Percentiles rank a stretch among this genome's conserved stretches.
Evolutionary conservation across 495 filamentous ascomycete species (phyloP).

Genomic region (Thozetella sp.): DNA sequence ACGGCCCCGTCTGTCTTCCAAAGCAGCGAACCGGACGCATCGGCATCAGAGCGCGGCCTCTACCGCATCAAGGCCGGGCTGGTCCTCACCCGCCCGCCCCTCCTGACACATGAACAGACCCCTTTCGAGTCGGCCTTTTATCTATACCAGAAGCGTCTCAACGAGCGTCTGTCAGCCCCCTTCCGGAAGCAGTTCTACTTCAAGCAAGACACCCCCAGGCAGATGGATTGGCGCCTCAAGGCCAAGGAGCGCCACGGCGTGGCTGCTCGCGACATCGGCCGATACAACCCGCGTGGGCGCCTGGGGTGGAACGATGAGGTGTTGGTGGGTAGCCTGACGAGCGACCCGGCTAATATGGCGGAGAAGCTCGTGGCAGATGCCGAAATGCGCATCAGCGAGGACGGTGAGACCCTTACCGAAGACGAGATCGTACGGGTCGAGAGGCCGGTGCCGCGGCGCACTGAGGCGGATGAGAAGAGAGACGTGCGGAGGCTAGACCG

Average conservation of each 20-base stretch:
- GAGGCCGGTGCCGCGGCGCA: slow-evolving; percentile 68
- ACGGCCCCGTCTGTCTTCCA: slow-evolving; percentile 6
- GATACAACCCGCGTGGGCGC: slow-evolving; percentile 78
- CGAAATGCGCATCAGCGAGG: slow-evolving; percentile 65
- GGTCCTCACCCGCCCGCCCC: slow-evolving; percentile 84
- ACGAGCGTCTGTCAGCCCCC: slow-evolving; percentile 87
- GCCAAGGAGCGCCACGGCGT: slow-evolving; percentile 68
- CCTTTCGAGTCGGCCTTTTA: slow-evolving; percentile 90
- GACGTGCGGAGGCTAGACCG: slow-evolving; percentile 80
- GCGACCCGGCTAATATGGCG: slow-evolving; percentile 54
- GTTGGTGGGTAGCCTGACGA: slow-evolving; percentile 67
- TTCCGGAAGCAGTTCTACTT: slow-evolving; percentile 96
- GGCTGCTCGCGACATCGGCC: slow-evolving; percentile 79
- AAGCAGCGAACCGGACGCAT: slow-evolving; percentile 19
- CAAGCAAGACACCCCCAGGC: slow-evolving; percentile 83
- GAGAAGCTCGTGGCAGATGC: slow-evolving; percentile 72
- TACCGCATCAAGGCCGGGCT: slow-evolving; percentile 78
- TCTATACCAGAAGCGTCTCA: slow-evolving; percentile 96
- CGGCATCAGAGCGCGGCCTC: slow-evolving; percentile 15
- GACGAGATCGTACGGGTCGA: slow-evolving; percentile 70
- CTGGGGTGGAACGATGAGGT: slow-evolving; percentile 92
- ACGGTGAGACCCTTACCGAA: slow-evolving; percentile 60
- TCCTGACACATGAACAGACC: slow-evolving; percentile 80
- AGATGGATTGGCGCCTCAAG: slow-evolving; percentile 91
- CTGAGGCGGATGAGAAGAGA: slow-evolving; percentile 76